Evolutionary conservation across 306 rosid genomes (phyloP).

Genomic region (Crataegus laevigata): DNA sequence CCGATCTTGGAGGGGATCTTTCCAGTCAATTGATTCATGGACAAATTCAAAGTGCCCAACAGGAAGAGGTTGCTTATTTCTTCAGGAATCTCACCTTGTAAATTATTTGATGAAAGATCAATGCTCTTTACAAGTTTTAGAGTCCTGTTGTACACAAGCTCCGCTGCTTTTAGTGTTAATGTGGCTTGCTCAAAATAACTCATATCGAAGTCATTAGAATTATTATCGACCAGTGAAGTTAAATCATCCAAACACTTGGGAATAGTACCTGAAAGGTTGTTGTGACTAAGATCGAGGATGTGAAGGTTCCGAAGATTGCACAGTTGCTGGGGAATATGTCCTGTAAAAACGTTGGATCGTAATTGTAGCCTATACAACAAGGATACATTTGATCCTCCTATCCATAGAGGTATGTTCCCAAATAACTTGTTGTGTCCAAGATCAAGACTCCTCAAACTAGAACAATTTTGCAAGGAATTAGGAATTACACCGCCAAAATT

Average conservation of each 20-base stretch:
- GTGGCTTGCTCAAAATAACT: accelerated
- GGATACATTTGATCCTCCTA: background rate
- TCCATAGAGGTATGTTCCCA: background rate
- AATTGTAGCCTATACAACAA: background rate
- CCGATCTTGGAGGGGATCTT: background rate
- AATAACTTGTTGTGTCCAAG: background rate
- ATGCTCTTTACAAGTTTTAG: background rate
- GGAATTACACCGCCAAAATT: background rate
- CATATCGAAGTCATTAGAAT: background rate
- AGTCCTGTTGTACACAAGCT: background rate
- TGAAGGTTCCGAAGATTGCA: background rate
- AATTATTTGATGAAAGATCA: background rate
- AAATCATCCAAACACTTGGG: background rate
- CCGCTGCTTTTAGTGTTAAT: background rate
- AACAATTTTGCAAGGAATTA: background rate
- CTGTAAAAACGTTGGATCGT: background rate
- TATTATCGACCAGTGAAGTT: background rate
- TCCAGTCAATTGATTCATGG: background rate
- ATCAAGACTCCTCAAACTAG: background rate
- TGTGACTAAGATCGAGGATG: background rate
- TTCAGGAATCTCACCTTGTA: background rate
- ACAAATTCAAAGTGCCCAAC: background rate
- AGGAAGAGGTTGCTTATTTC: background rate
- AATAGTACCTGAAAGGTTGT: background rate
- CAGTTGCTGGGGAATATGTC: background rate